phyloP scores from a whole-genome alignment of 108 stramenopile species.

The Epithemia pelagica region DNA sequence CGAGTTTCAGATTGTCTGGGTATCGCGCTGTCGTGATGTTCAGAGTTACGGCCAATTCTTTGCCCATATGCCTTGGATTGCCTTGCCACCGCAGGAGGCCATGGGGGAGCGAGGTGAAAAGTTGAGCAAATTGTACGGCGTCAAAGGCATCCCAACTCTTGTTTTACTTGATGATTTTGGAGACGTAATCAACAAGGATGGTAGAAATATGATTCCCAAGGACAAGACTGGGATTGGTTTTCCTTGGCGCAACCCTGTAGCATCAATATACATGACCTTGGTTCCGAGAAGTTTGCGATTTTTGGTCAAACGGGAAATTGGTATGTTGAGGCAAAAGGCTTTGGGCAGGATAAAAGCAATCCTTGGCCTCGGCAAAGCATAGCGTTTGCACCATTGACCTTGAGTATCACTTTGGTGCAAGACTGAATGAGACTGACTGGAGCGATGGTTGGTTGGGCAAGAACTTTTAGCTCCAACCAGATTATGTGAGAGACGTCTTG shows the following conservation, averaged over 20 bases:
- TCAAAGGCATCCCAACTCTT: constrained; percentile 74
- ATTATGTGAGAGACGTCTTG: too few relatives aligned
- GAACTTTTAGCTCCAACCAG: too few relatives aligned
- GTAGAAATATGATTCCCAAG: constrained; percentile 65
- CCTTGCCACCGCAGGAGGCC: constrained; percentile 77
- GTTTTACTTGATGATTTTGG: constrained; percentile 88
- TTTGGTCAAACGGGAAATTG: constrained; percentile 36
- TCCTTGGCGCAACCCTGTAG: constrained; percentile 81
- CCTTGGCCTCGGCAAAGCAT: too few relatives aligned
- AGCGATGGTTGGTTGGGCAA: too few relatives aligned
- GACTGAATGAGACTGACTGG: too few relatives aligned
- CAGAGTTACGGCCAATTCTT: constrained; percentile 84
- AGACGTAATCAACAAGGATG: constrained; percentile 74
- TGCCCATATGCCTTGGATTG: constrained; percentile 85
- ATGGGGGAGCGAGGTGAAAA: constrained; percentile 68
- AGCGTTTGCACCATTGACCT: too few relatives aligned
- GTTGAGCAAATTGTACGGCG: constrained; percentile 66
- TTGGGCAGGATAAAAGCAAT: neutral
- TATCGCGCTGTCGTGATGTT: constrained; percentile 73
- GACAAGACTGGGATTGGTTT: constrained; percentile 86
- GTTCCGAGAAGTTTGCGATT: constrained; percentile 66
- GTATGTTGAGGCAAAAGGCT: neutral
- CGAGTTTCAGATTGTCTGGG: constrained; percentile 85
- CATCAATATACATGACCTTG: constrained; percentile 48
- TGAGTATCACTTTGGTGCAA: too few relatives aligned